Evolutionary conservation across 768 basidiomycete species (phyloP), one percentile per base, ranked within the genome.

Genomic region (Termitomyces sp.): DNA sequence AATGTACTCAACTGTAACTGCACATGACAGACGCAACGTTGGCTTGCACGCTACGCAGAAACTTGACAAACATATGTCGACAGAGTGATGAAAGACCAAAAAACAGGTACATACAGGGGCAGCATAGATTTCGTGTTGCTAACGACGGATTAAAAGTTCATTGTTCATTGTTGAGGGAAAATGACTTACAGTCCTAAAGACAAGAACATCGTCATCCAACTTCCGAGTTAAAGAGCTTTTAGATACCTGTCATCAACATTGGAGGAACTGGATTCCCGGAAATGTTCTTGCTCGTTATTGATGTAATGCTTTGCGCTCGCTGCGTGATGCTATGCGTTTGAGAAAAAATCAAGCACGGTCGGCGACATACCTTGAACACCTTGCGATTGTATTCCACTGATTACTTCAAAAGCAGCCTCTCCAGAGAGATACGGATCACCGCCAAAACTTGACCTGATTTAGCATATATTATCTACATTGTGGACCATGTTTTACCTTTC

Each of bases 11-110:
- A 77, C 81, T 84, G 62, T 85, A 85, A 58, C 81, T 83, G 67
- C 85, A 86, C 85, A 86, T 86, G 55, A 88, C 77, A 4, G 83
- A 67, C 1, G 86, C 82, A 12, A 86, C 86, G 55, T 82, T 82
- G 12, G 86, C 86, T 67, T 81, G 79, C 4, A 88, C 81, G 20
- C 81, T 78, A 43, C 81, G 80, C 63, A 86, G 63, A 64, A 82
- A 82, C 72, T 77, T 50, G 5, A 26, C 16, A 37, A 26, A 37
- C 8, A 51, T 34, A 29, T 34, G 34, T 36, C 34, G 22, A 13
- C 16, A 52, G 39, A 41, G 13, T 0, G 16, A 29, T 31, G n/a
- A 31, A 34, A 39, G 48, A 10, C 4, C 49, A 7, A 12, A 20
- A 31, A 18, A 8, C n/a, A 9, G 44, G 26, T 18, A 57, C 74